Percentiles rank a stretch among this genome's conserved stretches.
Conservation (phyloP, 2,329 filamentous ascomycete genomes). For the Emergomyces africanus region DNA sequence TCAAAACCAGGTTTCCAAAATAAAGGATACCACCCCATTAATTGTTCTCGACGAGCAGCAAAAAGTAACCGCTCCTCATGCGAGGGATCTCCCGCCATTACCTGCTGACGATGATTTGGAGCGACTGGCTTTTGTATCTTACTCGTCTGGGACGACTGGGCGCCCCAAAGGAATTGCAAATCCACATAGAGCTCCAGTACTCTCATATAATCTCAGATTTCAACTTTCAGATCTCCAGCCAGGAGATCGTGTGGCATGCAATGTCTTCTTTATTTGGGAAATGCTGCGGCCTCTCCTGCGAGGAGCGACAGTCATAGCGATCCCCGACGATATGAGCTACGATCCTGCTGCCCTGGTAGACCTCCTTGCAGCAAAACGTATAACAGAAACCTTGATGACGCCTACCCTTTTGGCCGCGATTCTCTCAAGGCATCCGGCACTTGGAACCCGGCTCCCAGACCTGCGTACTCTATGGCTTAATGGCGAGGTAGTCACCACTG, state of each 20-base stretch:
- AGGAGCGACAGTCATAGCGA: slow-evolving; percentile 61
- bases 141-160: slow-evolving; percentile 66
- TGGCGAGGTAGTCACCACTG: slow-evolving; percentile 69
- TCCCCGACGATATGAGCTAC: slow-evolving; percentile 65
- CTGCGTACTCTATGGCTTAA: slow-evolving; percentile 67
- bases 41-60: slow-evolving; percentile 48
- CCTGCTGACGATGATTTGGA: slow-evolving; percentile 58
- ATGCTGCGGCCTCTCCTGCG: slow-evolving; percentile 63
- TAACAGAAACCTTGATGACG: slow-evolving; percentile 75
- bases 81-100: slow-evolving; percentile 29
- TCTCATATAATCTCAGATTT: slow-evolving; percentile 63
- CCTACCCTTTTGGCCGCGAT: slow-evolving; percentile 66
- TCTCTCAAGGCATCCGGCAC: slow-evolving; percentile 53
- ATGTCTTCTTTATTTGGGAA: slow-evolving; percentile 81
- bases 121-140: slow-evolving; percentile 65
- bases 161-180: slow-evolving; percentile 75
- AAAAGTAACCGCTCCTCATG: not conserved
- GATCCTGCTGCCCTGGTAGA: slow-evolving; percentile 64
- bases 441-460: slow-evolving; percentile 50
- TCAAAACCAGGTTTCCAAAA: slow-evolving; percentile 49
- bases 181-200: slow-evolving; percentile 58
- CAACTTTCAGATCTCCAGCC: slow-evolving; percentile 53
- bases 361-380: slow-evolving; percentile 49
- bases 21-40: slow-evolving; percentile 48
- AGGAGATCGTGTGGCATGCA: slow-evolving; percentile 71